Base-by-base conservation (phyloP, 176 grass and related monocot species). In the Bolboschoenus planiculmis region DNA sequence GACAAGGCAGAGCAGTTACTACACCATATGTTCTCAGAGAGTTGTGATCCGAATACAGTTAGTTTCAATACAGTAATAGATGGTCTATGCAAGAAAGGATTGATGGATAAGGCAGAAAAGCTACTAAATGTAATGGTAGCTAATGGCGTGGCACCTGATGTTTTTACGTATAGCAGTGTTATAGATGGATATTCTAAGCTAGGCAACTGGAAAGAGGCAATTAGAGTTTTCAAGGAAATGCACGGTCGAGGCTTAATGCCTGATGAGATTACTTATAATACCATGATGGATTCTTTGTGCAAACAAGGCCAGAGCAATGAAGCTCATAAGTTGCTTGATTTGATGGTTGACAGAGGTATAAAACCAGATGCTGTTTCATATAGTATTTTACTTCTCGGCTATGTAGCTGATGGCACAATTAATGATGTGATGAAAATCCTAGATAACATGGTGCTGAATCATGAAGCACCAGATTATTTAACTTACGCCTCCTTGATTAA, bases 61-160 rank as follows among this genome's bases (percentile, higher is more conserved):
- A 80, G 36, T 14, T 80, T 58, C 5, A 48, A 40, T 34, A 85
- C 48, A 37, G 37, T 43, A 34, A 27, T 85, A 4, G 29, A 55
- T 79, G 84, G 56, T 14, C 20, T 85, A 6, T 65, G 55, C 51
- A 51, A 55, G 42, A 43, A 47, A 34, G 27, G 47, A 2, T 31
- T 54, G 8, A 30, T 85, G 58, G 54, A 85, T n/a, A 48, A 79
- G 44, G 83, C 50, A 0, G 59, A 62, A 39, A 63, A 46, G n/a
- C 6, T 85, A 18, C 21, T 79, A n/a, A 54, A 51, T 79, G 48
- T 54, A 36, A 79, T 79, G 48, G 13, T 56, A 7, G 14, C 1
- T 79, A 20, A 36, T 9, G 75, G 15, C 0, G 7, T 54, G 7
- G 36, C 26, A 4, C 75, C 75, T 56, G 1, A 56, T 56, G 14